Evolutionary conservation across 75 land plant species (phyloP), one percentile per base, ranked within the genome.

Genomic region (Isoetes taiwanensis): DNA sequence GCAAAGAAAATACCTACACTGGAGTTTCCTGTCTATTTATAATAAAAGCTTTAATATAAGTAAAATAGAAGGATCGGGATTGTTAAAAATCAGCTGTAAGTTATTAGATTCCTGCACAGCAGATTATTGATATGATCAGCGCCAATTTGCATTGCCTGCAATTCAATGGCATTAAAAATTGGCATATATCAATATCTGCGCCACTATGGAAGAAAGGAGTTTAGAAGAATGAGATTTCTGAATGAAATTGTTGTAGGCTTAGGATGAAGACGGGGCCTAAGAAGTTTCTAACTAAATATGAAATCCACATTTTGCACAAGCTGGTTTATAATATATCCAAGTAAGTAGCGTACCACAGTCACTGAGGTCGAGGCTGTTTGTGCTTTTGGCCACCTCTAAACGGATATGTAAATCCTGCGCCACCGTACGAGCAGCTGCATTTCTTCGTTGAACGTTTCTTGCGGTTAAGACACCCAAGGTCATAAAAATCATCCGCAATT

Each of bases 291-390:
- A n/a, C n/a, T n/a, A n/a, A n/a, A n/a, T n/a, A n/a, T n/a, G n/a
- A n/a, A n/a, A n/a, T n/a, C n/a, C n/a, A n/a, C n/a, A n/a, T n/a
- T n/a, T n/a, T n/a, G n/a, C n/a, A n/a, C n/a, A n/a, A n/a, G n/a
- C n/a, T n/a, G n/a, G n/a, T n/a, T n/a, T n/a, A n/a, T n/a, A n/a
- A n/a, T n/a, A n/a, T n/a, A n/a, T n/a, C n/a, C n/a, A n/a, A n/a
- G n/a, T 37, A 29, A 6, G 30, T 19, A 26, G 35, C 50, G 27
- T 68, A 68, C 70, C 70, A 61, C 65, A 61, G 40, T 68, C 40
- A 57, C 71, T 68, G 38, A 68, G 65, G 52, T 68, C 71, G 10
- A 68, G 59, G 32, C 71, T 59, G 28, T 65, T 59, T 26, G 71
- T 68, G 58, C 65, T 68, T 11, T 26, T 34, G 2, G 71, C 71